Evolutionary conservation across 176 grass and related monocot genomes (phyloP).

Genomic region (Zizania latifolia): DNA sequence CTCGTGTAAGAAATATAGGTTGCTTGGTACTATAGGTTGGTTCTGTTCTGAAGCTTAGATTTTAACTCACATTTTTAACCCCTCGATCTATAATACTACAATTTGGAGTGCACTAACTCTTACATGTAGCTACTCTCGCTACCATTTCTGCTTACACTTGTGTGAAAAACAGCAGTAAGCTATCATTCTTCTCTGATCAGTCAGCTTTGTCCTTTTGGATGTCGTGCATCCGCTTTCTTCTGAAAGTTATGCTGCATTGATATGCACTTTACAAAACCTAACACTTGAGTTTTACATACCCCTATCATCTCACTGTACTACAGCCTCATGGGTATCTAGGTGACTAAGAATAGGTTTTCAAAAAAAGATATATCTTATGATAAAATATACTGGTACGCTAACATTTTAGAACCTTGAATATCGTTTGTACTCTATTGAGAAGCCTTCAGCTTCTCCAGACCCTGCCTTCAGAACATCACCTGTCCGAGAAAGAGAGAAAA

Average conservation of each 20-base stretch:
- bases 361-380: background rate
- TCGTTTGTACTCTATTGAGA: background rate
- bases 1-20: background rate
- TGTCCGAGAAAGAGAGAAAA: background rate
- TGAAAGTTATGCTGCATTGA: background rate
- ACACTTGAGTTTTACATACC: background rate
- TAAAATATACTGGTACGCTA: background rate
- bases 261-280: background rate
- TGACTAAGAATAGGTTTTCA: constrained; percentile 3
- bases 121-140: background rate
- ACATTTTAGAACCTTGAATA: background rate
- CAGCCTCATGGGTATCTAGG: background rate
- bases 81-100: background rate
- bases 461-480: background rate
- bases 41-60: background rate
- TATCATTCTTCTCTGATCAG: background rate
- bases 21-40: background rate
- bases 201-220: background rate
- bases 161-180: background rate
- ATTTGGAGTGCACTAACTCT: background rate
- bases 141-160: background rate
- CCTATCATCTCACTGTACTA: background rate
- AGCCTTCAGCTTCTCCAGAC: background rate
- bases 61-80: background rate
- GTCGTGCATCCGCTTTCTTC: background rate